phyloP scores from a whole-genome alignment of 1,139 yeast genomes.

The Geotrichum europaeum region DNA sequence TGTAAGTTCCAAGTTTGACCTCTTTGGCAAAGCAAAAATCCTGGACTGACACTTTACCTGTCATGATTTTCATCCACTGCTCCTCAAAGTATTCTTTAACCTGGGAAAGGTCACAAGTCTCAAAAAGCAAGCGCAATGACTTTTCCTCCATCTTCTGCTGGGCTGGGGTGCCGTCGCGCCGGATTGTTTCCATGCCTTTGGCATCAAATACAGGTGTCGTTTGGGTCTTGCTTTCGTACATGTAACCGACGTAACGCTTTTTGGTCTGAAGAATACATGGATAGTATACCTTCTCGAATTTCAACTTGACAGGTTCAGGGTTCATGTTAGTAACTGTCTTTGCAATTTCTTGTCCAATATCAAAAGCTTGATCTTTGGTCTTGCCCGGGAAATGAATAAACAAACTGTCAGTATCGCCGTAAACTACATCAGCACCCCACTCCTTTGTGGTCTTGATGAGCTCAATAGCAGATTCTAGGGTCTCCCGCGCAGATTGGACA shows the following conservation, averaged over 20 bases:
- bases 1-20: slow-evolving; percentile 78
- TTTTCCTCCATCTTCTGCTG: slow-evolving; percentile 78
- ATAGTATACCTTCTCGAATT: slow-evolving; percentile 88
- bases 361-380: slow-evolving; percentile 69
- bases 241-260: slow-evolving; percentile 84
- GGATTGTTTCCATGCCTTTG: slow-evolving; percentile 88
- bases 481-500: slow-evolving; percentile 86
- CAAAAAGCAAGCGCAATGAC: slow-evolving; percentile 61
- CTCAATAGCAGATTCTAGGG: slow-evolving; percentile 62
- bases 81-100: slow-evolving; percentile 59
- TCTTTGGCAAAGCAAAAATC: slow-evolving; percentile 93
- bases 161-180: slow-evolving; percentile 93
- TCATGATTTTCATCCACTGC: slow-evolving; percentile 61
- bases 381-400: slow-evolving; percentile 88
- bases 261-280: slow-evolving; percentile 80
- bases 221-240: slow-evolving; percentile 58
- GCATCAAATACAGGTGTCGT: slow-evolving; percentile 73
- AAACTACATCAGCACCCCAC: slow-evolving; percentile 90
- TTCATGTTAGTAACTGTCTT: slow-evolving; percentile 54
- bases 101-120: slow-evolving; percentile 60
- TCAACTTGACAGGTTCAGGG: slow-evolving; percentile 75
- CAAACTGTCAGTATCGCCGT: slow-evolving; percentile 93
- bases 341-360: slow-evolving; percentile 67
- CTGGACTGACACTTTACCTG: slow-evolving; percentile 57
- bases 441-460: slow-evolving; percentile 51